Conservation (phyloP, 2,329 filamentous ascomycete genomes). For the Aureobasidium sp. region DNA sequence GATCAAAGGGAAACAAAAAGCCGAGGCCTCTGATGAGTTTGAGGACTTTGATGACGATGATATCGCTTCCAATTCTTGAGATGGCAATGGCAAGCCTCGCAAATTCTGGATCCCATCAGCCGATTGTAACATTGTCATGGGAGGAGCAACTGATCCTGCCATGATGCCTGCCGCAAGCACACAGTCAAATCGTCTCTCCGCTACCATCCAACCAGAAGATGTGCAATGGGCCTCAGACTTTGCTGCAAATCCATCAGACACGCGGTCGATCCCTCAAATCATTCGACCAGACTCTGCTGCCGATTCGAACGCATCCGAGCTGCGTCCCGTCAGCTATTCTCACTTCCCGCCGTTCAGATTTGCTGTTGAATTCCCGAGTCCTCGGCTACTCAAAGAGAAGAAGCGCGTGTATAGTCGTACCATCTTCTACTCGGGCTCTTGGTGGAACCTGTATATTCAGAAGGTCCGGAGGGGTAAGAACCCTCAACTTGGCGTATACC, state of each 20-base stretch:
- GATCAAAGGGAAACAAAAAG: slow-evolving; percentile 42
- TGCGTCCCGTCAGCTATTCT: slow-evolving; percentile 41
- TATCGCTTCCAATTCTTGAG: slow-evolving; percentile 46
- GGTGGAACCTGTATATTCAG: slow-evolving; percentile 59
- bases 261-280: slow-evolving; percentile 16
- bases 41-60: slow-evolving; percentile 28
- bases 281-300: slow-evolving; percentile 16
- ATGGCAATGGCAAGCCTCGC: slow-evolving; percentile 46
- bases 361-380: slow-evolving; percentile 51
- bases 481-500: slow-evolving; percentile 52
- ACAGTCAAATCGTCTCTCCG: slow-evolving; percentile 42
- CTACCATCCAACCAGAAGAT: slow-evolving; percentile 48
- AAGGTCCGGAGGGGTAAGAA: slow-evolving; percentile 50
- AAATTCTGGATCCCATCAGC: slow-evolving; percentile 53
- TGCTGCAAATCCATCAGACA: slow-evolving; percentile 39
- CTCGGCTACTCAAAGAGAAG: slow-evolving; percentile 50
- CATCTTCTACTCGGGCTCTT: slow-evolving; percentile 52
- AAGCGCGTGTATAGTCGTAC: slow-evolving; percentile 53
- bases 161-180: slow-evolving; percentile 38
- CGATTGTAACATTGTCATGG: slow-evolving; percentile 51
- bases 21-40: slow-evolving; percentile 18
- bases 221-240: slow-evolving; percentile 52
- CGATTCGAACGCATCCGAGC: slow-evolving; percentile 23
- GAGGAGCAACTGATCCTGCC: slow-evolving; percentile 47
- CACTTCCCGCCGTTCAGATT: slow-evolving; percentile 54